Evolutionary conservation across 1,139 yeast genomes (phyloP).

Genomic region (Blastobotrys indianensis): DNA sequence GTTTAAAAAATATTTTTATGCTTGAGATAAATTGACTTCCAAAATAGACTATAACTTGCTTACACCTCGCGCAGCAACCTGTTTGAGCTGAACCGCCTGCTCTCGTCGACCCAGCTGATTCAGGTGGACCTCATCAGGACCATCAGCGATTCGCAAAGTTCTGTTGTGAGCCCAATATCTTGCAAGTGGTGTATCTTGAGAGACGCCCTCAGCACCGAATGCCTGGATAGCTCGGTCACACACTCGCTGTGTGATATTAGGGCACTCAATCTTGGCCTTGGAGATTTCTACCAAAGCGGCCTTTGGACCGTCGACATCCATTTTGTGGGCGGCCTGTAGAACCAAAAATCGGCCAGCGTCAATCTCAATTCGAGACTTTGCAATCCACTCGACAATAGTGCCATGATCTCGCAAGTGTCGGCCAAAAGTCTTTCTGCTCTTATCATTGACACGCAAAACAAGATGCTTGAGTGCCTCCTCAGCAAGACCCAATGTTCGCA

Average conservation of each 20-base stretch:
- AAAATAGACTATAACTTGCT: neutral
- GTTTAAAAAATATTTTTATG: neutral
- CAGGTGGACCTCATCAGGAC: slow-evolving; percentile 71
- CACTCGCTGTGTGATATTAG: slow-evolving; percentile 49
- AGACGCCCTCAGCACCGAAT: slow-evolving; percentile 64
- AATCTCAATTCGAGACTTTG: slow-evolving; percentile 54
- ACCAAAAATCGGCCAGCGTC: slow-evolving; percentile 55
- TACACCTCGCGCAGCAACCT: neutral
- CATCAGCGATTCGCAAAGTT: slow-evolving; percentile 65
- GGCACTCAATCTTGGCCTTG: slow-evolving; percentile 64
- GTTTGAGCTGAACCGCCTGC: slow-evolving; percentile 20
- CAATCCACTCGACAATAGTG: slow-evolving; percentile 45
- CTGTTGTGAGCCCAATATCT: slow-evolving; percentile 51
- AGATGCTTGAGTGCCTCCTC: slow-evolving; percentile 53
- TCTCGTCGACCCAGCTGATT: slow-evolving; percentile 52
- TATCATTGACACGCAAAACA: slow-evolving; percentile 47
- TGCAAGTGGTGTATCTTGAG: slow-evolving; percentile 59
- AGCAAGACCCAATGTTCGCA: slow-evolving; percentile 64
- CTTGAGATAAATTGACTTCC: neutral
- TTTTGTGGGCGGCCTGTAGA: slow-evolving; percentile 59
- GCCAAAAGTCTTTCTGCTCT: slow-evolving; percentile 51
- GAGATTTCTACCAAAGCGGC: slow-evolving; percentile 56
- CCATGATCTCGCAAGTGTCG: slow-evolving; percentile 51
- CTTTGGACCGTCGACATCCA: slow-evolving; percentile 54
- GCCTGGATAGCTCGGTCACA: slow-evolving; percentile 66